Conservation (phyloP, 225 moss, liverwort and hornwort genomes). For the Pseudoscleropodium purum region DNA sequence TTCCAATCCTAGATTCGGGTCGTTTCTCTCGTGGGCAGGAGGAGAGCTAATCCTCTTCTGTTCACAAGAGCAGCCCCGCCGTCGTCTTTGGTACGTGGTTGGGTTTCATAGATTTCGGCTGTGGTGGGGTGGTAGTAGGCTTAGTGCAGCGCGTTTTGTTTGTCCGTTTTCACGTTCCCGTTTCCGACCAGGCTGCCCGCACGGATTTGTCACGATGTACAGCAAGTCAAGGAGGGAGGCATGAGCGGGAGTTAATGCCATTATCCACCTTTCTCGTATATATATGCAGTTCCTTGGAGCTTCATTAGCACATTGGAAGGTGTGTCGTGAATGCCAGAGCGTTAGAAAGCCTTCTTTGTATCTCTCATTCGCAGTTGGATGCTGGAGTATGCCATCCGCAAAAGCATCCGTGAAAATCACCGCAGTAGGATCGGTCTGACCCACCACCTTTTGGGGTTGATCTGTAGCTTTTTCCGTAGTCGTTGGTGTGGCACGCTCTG, state of each 20-base stretch:
- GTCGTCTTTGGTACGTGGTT: neutral
- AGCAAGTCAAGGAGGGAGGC: neutral
- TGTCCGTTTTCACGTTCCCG: neutral
- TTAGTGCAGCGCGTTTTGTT: neutral
- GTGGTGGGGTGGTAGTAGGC: neutral
- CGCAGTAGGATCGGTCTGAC: neutral
- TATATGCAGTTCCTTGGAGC: neutral
- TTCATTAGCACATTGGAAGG: neutral
- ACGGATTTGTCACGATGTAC: slow-evolving; percentile 1
- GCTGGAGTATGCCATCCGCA: neutral
- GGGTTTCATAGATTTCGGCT: neutral
- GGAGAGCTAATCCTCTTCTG: neutral
- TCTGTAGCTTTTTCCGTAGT: neutral
- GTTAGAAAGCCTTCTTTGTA: neutral
- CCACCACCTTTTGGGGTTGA: neutral
- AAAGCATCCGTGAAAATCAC: neutral
- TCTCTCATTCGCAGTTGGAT: neutral
- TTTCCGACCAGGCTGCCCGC: neutral
- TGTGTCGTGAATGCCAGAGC: neutral
- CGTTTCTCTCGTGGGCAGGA: neutral
- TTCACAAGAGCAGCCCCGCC: neutral
- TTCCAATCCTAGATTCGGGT: neutral
- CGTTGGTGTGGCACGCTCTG: neutral
- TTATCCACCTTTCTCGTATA: neutral
- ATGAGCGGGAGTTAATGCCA: neutral